Conservation (phyloP, 2,329 filamentous ascomycete species). For the Alternaria triticina region DNA sequence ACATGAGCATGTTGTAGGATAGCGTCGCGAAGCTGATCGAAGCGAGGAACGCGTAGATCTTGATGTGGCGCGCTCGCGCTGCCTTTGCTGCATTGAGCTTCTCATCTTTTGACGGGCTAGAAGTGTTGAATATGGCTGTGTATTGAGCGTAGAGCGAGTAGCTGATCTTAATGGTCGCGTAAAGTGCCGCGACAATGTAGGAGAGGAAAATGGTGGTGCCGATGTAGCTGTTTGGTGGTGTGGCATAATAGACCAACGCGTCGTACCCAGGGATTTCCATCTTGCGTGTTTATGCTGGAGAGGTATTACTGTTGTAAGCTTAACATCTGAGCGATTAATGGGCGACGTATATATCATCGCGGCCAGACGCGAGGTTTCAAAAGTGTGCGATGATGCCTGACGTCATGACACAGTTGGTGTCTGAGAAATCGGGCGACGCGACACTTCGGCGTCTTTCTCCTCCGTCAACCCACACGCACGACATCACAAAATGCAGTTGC, state of each 20-base stretch:
- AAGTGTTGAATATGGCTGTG: background rate
- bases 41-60: constrained; percentile 35
- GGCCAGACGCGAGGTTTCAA: background rate
- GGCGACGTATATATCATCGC: background rate
- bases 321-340: background rate
- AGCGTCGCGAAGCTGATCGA: constrained; percentile 36
- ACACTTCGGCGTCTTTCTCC: constrained; percentile 8
- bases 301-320: background rate
- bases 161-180: constrained; percentile 24
- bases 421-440: constrained; percentile 26
- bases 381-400: constrained; percentile 28
- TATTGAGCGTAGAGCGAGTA: constrained; percentile 30
- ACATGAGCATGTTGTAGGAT: constrained; percentile 41
- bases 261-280: constrained; percentile 17
- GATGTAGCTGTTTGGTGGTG: constrained; percentile 38
- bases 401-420: constrained; percentile 39
- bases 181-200: constrained; percentile 38
- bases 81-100: constrained; percentile 14
- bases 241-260: constrained; percentile 15
- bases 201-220: constrained; percentile 39
- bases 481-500: background rate
- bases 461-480: background rate
- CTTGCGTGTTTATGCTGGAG: background rate
- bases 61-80: constrained; percentile 32
- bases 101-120: background rate